Conservation (phyloP, 2,329 filamentous ascomycete genomes). For the Epichloe brachyelytri region DNA sequence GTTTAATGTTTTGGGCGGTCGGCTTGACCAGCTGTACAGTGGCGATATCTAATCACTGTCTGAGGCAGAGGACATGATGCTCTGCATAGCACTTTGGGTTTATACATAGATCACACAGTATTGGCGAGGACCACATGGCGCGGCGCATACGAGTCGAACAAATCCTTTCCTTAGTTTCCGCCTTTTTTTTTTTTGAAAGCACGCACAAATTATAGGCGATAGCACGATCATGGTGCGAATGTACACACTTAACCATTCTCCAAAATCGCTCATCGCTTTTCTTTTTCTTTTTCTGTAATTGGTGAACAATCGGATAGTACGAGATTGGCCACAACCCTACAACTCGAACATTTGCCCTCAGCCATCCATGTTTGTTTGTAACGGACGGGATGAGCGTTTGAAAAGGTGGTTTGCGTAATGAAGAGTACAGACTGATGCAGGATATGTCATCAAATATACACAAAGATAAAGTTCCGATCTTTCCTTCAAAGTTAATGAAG, state of each 20-base stretch:
- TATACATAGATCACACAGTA: not conserved
- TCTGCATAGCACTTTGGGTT: not conserved
- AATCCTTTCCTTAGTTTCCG: not conserved
- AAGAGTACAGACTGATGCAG: constrained; percentile 7
- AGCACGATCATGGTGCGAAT: not conserved
- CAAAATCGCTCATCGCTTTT: not conserved
- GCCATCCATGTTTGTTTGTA: not conserved
- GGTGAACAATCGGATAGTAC: not conserved
- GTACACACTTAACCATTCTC: not conserved
- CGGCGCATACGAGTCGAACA: not conserved
- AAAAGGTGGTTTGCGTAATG: not conserved
- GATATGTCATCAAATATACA: constrained; percentile 12
- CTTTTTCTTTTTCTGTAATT: not conserved
- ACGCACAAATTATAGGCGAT: not conserved
- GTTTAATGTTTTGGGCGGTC: constrained; percentile 16
- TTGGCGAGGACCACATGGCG: not conserved
- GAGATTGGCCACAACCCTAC: not conserved
- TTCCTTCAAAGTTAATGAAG: not conserved
- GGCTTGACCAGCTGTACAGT: constrained; percentile 13
- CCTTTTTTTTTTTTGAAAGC: not conserved
- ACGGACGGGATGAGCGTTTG: not conserved
- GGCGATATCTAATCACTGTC: constrained; percentile 1
- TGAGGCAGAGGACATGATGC: not conserved
- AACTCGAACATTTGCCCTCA: not conserved
- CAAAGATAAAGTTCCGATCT: not conserved